Evolutionary conservation across 306 rosid genomes (phyloP), one percentile per base, ranked within the genome.

Genomic region (Fagus crenata): DNA sequence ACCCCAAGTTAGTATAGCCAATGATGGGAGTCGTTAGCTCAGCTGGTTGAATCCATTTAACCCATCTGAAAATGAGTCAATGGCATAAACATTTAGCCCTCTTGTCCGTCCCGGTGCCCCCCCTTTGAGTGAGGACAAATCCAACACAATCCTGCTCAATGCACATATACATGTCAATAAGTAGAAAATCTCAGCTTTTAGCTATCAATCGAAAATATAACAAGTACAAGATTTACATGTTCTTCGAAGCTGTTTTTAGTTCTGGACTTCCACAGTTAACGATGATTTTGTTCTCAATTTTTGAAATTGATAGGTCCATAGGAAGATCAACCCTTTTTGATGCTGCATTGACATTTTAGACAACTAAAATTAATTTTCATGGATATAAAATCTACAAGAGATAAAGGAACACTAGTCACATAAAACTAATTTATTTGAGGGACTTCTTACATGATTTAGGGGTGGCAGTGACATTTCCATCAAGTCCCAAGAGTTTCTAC

Each of bases 91-190:
- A 49, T 89, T 83, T 17, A 96, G 87, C 17, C 99, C 99, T 89
- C 99, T 86, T 3, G 99, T 91, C 81, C 99, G 93, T 42, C 93
- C 96, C 17, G 98, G 97, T 1, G 97, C 93, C 4, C 99, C 98
- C 0, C 93, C 99, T 80, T 87, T 91, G 43, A 88, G 85, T 1
- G 90, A 71, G 22, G 97, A 91, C 67, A 88, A 82, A 88, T 92
- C 97, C 82, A 96, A 69, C 80, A 83, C 86, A 64, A 92, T 85
- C 93, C 98, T 96, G 91, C 40, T 80, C 69, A 68, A 15, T 53
- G 71, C 64, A 74, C 53, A 67, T 12, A 49, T 37, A 40, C 2
- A 53, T 13, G 60, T 80, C 35, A 81, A 53, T 39, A 43, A 60
- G 72, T 41, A 17, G 28, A 74, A 28, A 64, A 55, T n/a, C 67